Conservation (phyloP, 1,139 yeast genomes). For the Magnusiomyces paraingens region DNA sequence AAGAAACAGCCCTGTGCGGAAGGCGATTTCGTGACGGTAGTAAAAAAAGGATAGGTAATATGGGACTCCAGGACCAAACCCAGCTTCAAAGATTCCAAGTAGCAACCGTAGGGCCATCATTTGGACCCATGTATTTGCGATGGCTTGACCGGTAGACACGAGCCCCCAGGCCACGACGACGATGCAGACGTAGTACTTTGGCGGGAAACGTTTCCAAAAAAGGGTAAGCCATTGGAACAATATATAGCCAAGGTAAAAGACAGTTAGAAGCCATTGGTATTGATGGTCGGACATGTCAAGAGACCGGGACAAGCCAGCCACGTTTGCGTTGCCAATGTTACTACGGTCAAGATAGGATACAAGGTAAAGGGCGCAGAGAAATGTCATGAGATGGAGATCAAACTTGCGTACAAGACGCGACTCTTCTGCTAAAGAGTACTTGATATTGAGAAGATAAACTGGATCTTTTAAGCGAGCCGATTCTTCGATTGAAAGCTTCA, state of each 20-base stretch:
- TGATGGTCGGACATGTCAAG: conserved; percentile 40
- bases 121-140: conserved; percentile 45
- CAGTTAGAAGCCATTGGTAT: conserved; percentile 23
- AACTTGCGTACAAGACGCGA: conserved; percentile 17
- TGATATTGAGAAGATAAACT: conserved; percentile 28
- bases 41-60: conserved; percentile 25
- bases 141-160: conserved; percentile 12
- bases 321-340: conserved; percentile 46
- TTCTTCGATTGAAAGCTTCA: too few species aligned
- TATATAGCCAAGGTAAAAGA: conserved; percentile 25
- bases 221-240: conserved; percentile 26
- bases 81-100: conserved; percentile 53
- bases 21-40: conserved; percentile 23
- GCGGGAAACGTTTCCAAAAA: conserved; percentile 15
- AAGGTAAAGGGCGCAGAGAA: conserved; percentile 24
- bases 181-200: conserved; percentile 11
- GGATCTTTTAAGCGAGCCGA: background rate
- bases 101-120: conserved; percentile 49
- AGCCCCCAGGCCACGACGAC: conserved; percentile 17
- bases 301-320: conserved; percentile 46
- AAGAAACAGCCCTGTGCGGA: conserved; percentile 13
- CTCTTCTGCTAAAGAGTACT: conserved; percentile 19
- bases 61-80: conserved; percentile 45
- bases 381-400: conserved; percentile 24
- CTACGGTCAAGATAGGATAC: conserved; percentile 37